A percentile compares a stretch with the other conserved stretches of the same genome.
Conservation (phyloP, 495 filamentous ascomycete species). For the Aspergillus sclerotiicarbonarius region DNA sequence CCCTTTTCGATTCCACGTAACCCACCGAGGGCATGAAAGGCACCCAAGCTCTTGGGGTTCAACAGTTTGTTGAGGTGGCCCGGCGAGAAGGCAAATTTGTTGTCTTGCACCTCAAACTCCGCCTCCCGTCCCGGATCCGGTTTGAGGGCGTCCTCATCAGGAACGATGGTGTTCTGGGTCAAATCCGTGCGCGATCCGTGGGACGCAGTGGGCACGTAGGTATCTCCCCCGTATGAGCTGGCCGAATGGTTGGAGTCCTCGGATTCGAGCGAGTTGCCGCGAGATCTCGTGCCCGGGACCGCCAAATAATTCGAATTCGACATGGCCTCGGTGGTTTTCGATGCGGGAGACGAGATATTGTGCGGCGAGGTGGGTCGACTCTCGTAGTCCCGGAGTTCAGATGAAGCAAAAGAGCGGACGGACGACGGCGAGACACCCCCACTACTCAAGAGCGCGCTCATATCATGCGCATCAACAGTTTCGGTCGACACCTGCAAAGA, state of each 20-base stretch:
- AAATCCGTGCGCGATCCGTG: conserved; percentile 34
- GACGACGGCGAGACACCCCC: conserved; percentile 51
- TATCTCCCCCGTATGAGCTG: conserved; percentile 53
- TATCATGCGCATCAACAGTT: conserved; percentile 40
- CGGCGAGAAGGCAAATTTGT: conserved; percentile 78
- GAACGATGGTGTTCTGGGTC: conserved; percentile 40
- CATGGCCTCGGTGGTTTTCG: conserved; percentile 43
- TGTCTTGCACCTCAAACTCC: conserved; percentile 72
- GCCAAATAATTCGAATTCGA: conserved; percentile 57
- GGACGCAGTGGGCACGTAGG: conserved; percentile 38
- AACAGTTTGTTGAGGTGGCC: conserved; percentile 76
- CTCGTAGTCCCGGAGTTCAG: conserved; percentile 70
- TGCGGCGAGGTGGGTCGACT: conserved; percentile 86
- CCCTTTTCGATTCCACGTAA: conserved; percentile 73
- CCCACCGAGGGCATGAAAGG: conserved; percentile 78
- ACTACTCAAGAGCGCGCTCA: conserved; percentile 40
- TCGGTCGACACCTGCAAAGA: conserved; percentile 45
- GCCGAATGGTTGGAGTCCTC: conserved; percentile 50
- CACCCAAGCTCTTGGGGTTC: conserved; percentile 77
- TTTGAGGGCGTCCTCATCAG: conserved; percentile 59
- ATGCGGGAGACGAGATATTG: conserved; percentile 74
- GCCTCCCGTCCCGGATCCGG: conserved; percentile 69
- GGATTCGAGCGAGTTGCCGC: conserved; percentile 65
- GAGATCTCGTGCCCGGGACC: conserved; percentile 59
- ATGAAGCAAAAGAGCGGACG: conserved; percentile 61